A percentile compares a stretch with the other conserved stretches of the same genome.
Evolutionary conservation across 768 basidiomycete genomes (phyloP).

Genomic region (Roridomyces roridus): DNA sequence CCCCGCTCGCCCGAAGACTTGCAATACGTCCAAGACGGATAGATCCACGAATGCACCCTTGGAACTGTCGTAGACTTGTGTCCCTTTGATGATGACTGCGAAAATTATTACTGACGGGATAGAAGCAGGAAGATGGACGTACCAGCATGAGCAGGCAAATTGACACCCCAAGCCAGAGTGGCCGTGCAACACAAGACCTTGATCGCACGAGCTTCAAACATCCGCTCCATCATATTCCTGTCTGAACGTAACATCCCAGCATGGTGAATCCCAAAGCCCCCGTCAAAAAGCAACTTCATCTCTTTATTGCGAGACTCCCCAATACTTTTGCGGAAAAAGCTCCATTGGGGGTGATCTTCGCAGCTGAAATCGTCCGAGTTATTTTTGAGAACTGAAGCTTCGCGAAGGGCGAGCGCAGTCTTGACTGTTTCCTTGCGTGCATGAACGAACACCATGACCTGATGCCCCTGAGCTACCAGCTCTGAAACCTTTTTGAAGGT

Average conservation of each 20-base stretch:
- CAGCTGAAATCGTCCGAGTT: conserved; percentile 80
- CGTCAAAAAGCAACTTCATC: conserved; percentile 92
- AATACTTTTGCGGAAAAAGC: conserved; percentile 78
- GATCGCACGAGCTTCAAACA: conserved; percentile 90
- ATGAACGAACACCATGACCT: conserved; percentile 99
- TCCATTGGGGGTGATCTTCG: conserved; percentile 79
- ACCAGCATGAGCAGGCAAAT: conserved; percentile 97
- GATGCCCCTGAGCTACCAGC: conserved; percentile 89
- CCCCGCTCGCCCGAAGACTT: conserved; percentile 97
- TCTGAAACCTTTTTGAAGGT: conserved; percentile 91
- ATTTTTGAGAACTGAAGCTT: conserved; percentile 76
- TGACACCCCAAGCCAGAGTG: conserved; percentile 99
- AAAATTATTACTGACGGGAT: conserved; percentile 12
- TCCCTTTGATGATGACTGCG: conserved; percentile 94
- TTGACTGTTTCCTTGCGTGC: conserved; percentile 98
- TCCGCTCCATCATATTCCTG: conserved; percentile 91
- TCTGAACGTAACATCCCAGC: conserved; percentile 97
- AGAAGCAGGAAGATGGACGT: conserved; percentile 16
- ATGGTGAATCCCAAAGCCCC: conserved; percentile 97
- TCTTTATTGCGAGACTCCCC: conserved; percentile 90
- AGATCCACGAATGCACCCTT: conserved; percentile 88
- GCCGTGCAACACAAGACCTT: conserved; percentile 99
- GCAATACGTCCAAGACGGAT: conserved; percentile 92
- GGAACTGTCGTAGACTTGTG: conserved; percentile 91
- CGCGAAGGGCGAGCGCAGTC: conserved; percentile 80